Evolutionary conservation across 2,329 filamentous ascomycete genomes (phyloP).

Genomic region (Phyllosticta citrichinensis): DNA sequence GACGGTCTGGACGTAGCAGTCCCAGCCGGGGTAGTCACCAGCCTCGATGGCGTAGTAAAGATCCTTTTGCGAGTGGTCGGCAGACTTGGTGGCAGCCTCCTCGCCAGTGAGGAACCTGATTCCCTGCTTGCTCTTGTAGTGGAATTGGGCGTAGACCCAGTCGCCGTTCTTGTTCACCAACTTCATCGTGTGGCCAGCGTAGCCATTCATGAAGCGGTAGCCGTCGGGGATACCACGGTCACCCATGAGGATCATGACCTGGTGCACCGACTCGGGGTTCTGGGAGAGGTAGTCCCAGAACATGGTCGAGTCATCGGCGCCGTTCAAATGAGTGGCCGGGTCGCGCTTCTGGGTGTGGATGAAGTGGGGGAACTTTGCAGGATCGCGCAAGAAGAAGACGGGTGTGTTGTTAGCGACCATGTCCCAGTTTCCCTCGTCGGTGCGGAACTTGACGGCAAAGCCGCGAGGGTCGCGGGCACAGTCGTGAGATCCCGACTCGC

Average conservation of each 20-base stretch:
- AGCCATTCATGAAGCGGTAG: slow-evolving; percentile 47
- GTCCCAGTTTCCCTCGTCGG: slow-evolving; percentile 65
- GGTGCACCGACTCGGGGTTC: slow-evolving; percentile 45
- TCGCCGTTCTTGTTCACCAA: slow-evolving; percentile 44
- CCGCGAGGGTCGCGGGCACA: slow-evolving; percentile 63
- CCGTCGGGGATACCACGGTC: slow-evolving; percentile 46
- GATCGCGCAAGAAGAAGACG: slow-evolving; percentile 66
- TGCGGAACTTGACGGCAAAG: slow-evolving; percentile 64
- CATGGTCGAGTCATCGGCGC: slow-evolving; percentile 53
- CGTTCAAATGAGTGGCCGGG: slow-evolving; percentile 57
- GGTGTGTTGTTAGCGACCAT: slow-evolving; percentile 65
- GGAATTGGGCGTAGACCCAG: slow-evolving; percentile 44
- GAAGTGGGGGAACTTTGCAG: slow-evolving; percentile 62
- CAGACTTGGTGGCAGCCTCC: slow-evolving; percentile 40
- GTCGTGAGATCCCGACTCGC: slow-evolving; percentile 62
- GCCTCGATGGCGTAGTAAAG: slow-evolving; percentile 43
- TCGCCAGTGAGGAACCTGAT: slow-evolving; percentile 43
- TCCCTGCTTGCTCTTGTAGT: slow-evolving; percentile 45
- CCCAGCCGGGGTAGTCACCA: slow-evolving; percentile 44
- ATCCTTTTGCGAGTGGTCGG: slow-evolving; percentile 45
- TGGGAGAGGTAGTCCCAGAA: slow-evolving; percentile 55
- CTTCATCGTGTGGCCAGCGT: slow-evolving; percentile 43
- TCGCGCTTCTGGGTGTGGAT: slow-evolving; percentile 70
- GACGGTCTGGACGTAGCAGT: slow-evolving; percentile 42
- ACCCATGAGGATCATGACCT: slow-evolving; percentile 45